These are phyloP conservation scores for Apophysomyces elegans DNA, from an alignment of 371 early-diverging fungal species.

Conservation along the genomic window DNA sequence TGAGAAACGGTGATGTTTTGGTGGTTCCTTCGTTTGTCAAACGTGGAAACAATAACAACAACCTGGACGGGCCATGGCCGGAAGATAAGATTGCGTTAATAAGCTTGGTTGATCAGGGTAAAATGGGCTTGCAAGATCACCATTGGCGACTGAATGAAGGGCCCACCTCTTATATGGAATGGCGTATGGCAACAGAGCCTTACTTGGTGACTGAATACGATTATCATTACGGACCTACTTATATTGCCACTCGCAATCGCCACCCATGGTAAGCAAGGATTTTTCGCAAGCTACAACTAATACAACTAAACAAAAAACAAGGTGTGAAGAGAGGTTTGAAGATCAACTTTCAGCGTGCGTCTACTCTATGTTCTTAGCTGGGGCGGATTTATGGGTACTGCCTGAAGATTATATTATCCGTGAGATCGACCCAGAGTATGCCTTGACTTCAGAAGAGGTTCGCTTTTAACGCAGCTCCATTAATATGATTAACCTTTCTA, in stretches of 20 bases:
- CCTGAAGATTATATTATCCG: conserved; percentile 39
- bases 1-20: conserved; percentile 37
- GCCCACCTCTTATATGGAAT: conserved; percentile 35
- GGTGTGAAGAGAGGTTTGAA: conserved; percentile 52
- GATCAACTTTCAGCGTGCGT: conserved; percentile 43
- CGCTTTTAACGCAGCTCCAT: too few relatives aligned
- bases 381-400: conserved; percentile 45
- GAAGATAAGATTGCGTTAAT: conserved; percentile 29
- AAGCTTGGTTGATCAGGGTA: conserved; percentile 33
- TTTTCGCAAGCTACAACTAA: background rate
- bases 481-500: background rate
- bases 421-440: conserved; percentile 30
- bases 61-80: conserved; percentile 27
- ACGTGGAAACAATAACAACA: conserved; percentile 17
- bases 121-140: conserved; percentile 38
- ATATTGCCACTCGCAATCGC: conserved; percentile 28
- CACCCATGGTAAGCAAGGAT: conserved; percentile 42
- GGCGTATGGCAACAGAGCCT: conserved; percentile 40
- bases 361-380: conserved; percentile 39
- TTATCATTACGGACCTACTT: conserved; percentile 43
- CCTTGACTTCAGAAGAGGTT: conserved; percentile 31
- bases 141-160: conserved; percentile 41
- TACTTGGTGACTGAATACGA: conserved; percentile 42
- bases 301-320: background rate
- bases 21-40: conserved; percentile 46